Evolutionary conservation across 164 flowering plant genomes (phyloP).

Genomic region (Protea cynaroides): DNA sequence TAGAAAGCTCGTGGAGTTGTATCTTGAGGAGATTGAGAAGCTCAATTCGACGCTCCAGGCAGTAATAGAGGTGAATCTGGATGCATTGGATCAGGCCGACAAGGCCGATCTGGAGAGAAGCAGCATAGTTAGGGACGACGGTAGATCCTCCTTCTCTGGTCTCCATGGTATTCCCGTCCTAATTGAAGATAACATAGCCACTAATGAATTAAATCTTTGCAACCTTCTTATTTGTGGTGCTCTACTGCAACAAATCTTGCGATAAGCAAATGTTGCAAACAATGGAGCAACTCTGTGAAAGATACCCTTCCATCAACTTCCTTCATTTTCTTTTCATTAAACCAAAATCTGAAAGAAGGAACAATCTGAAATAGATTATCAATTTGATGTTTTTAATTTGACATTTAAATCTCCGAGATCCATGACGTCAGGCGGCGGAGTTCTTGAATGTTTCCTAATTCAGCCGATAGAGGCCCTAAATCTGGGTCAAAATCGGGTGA

Average conservation of each 20-base stretch:
- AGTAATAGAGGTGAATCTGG: conserved; percentile 44
- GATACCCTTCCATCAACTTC: conserved; percentile 50
- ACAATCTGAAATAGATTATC: too few species aligned
- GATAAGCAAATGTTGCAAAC: conserved; percentile 34
- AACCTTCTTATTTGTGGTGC: too few species aligned
- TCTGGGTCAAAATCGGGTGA: conserved; percentile 16
- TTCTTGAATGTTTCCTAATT: conserved; percentile 16
- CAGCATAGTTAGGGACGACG: neutral
- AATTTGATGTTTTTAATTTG: too few species aligned
- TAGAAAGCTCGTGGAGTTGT: conserved; percentile 24
- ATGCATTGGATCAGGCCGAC: conserved; percentile 28
- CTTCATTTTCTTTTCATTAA: conserved; percentile 7
- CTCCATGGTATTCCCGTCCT: too few species aligned
- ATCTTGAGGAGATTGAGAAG: conserved; percentile 22
- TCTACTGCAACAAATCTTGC: conserved; percentile 42
- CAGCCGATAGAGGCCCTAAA: neutral
- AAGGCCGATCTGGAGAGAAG: conserved; percentile 26
- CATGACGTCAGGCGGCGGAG: too few species aligned
- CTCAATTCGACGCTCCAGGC: conserved; percentile 31
- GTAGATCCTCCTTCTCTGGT: too few species aligned
- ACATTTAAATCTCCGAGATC: too few species aligned
- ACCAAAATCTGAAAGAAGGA: too few species aligned
- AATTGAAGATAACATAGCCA: too few species aligned
- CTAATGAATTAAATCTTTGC: too few species aligned
- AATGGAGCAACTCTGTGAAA: conserved; percentile 43